Evolutionary conservation across 352 stramenopile species (phyloP).

Genomic region (Pythium rhizo-oryzae): DNA sequence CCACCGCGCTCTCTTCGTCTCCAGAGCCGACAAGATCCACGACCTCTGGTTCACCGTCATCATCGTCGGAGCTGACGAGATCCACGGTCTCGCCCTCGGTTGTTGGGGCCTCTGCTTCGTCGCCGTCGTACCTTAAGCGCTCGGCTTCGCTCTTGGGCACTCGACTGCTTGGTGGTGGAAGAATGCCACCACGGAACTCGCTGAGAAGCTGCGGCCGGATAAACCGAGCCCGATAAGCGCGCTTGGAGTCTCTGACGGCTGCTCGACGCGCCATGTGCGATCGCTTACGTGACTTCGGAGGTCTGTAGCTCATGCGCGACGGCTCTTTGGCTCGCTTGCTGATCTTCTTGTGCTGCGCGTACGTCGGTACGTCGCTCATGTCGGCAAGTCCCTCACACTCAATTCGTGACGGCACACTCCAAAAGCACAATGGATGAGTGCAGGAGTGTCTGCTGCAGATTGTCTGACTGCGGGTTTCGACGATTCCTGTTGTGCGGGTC

Average conservation of each 20-base stretch:
- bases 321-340: slow-evolving; percentile 1
- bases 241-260: slow-evolving; percentile 4
- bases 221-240: not conserved
- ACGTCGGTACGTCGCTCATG: slow-evolving; percentile 5
- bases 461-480: slow-evolving; percentile 14
- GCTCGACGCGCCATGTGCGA: slow-evolving; percentile 5
- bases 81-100: not conserved
- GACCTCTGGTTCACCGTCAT: not conserved
- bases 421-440: not conserved
- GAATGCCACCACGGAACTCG: slow-evolving; percentile 5
- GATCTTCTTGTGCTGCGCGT: slow-evolving; percentile 8
- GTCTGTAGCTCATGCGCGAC: not conserved
- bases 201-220: not conserved
- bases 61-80: slow-evolving; percentile 10
- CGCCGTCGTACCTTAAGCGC: too few species aligned
- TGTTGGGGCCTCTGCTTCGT: too few species aligned
- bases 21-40: not conserved
- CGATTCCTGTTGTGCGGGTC: too few species aligned
- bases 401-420: not conserved
- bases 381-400: not conserved
- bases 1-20: not conserved
- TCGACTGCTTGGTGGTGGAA: too few species aligned
- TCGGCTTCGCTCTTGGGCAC: not conserved
- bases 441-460: not conserved
- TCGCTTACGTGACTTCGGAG: slow-evolving; percentile 2